Conservation (phyloP, 2,329 filamentous ascomycete genomes). For the Fusarium scirpi region DNA sequence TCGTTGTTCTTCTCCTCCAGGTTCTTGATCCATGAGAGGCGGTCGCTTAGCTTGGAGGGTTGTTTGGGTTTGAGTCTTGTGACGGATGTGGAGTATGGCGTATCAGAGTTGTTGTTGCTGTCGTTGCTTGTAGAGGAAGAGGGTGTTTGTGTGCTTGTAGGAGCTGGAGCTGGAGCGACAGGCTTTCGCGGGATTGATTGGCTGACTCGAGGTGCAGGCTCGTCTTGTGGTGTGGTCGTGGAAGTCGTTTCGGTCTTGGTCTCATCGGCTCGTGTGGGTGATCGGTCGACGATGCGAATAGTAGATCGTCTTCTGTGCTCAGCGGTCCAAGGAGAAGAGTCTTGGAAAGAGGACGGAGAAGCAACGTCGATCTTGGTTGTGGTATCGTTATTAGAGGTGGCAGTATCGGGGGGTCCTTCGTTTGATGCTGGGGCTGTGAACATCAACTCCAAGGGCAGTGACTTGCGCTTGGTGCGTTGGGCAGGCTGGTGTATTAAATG, state of each 20-base stretch:
- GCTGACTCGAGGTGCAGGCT: background rate
- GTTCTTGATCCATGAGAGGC: constrained; percentile 23
- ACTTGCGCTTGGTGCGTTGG: constrained; percentile 16
- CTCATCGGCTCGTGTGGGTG: constrained; percentile 3
- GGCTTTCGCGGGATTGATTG: background rate
- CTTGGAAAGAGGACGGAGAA: constrained; percentile 1
- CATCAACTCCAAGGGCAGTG: constrained; percentile 23
- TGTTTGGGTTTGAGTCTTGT: constrained; percentile 11
- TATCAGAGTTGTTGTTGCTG: background rate
- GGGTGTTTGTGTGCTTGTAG: background rate
- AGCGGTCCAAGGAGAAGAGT: constrained; percentile 11
- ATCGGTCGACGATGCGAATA: constrained; percentile 1
- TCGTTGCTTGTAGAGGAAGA: background rate
- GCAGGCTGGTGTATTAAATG: constrained; percentile 27
- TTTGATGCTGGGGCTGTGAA: constrained; percentile 4
- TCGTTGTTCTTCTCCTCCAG: constrained; percentile 16
- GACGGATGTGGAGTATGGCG: background rate
- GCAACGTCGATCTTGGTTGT: constrained; percentile 2
- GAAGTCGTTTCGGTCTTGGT: constrained; percentile 6
- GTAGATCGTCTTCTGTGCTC: constrained; percentile 5
- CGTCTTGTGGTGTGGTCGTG: background rate
- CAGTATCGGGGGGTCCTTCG: constrained; percentile 1
- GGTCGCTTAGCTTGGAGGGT: constrained; percentile 14
- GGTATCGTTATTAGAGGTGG: background rate
- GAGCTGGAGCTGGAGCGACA: background rate